Base-by-base conservation (phyloP, 2,329 filamentous ascomycete species). In the Pyrenophora tritici-repentis region DNA sequence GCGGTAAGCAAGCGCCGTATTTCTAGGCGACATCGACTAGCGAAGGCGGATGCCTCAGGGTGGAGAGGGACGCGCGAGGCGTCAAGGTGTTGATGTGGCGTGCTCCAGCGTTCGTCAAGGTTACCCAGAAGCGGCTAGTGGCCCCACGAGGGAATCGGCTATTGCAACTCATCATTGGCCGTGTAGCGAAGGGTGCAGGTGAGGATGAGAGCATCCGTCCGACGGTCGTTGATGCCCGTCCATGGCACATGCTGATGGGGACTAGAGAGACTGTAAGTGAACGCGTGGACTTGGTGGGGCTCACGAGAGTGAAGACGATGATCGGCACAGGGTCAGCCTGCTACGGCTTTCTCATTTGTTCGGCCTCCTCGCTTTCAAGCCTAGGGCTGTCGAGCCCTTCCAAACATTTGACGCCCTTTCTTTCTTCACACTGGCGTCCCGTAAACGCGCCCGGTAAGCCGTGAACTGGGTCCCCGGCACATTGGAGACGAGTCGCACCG, bases 81-180 rank as follows among this genome's bases (percentile, higher is more conserved):
- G 59, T 67, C 43, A 32, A 49, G 22, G 34, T 58, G 61, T 49
- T 60, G 47, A 46, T 55, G 50, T 49, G 57, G 55, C 56, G 59
- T 56, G 50, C 45, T 60, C 47, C 47, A 59, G 48, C 47, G 42
- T 64, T 73, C 71, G 71, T 69, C 59, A 68, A 72, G 47, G 35
- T 47, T 58, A 44, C 41, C 69, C 59, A 20, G 12, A 59, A 62
- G 31, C 13, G 55, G 66, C 42, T 62, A 70, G 67, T 55, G 44
- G 48, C 59, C 47, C 56, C 44, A 59, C 33, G 5, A 29, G 18
- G 31, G 50, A 42, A 34, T 71, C 65, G 63, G 58, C 49, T 67
- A 63, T 43, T 36, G 36, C 13, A 20, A 12, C 13, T 32, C 22
- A 41, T 67, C 52, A 72, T 71, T 71, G 68, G 70, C 41, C 48